Evolutionary conservation across 306 rosid genomes (phyloP), one percentile per base, ranked within the genome.

Genomic region (Luffa acutangula): DNA sequence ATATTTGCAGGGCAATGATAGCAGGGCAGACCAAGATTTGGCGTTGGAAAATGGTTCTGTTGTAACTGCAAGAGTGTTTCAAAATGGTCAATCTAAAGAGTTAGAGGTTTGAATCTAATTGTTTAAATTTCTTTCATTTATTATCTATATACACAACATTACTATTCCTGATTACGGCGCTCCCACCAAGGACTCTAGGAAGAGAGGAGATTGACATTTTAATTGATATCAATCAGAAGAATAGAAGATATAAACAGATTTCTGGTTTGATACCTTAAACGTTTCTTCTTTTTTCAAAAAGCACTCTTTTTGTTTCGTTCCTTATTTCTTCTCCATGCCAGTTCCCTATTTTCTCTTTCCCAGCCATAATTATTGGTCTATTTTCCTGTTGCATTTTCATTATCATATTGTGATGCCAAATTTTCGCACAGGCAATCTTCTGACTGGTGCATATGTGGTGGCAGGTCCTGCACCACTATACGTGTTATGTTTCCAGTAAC

Each of bases 391-490:
- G 82, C 51, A 74, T 88, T 81, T 70, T 45, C 20, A 31, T 67
- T 54, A 71, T 56, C 56, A 56, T 83, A 78, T 81, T 78, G 46
- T 70, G 75, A 81, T 67, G 52, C 65, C 77, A 56, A 70, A 42
- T 45, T 67, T 82, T 85, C 77, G 80, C 82, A 75, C 85, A 83
- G 88, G 82, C 86, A 77, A 79, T 83, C 82, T 88, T 85, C 93
- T 92, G 85, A 92, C 88, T 66, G 81, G 84, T 89, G 92, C 88
- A 88, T 82, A 85, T 91, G 93, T 91, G 97, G 97, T 88, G 89
- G 97, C 97, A 92, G 97, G 96, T 92, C 85, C 84, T 91, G 95
- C 93, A 83, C 98, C 91, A 87, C 95, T 79, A 81, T 89, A 86
- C 87, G 89, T 84, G 96, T 86, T 87, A 87, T 89, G 85, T 86